Conservation (phyloP, 2,329 filamentous ascomycete genomes). For the Phialemoniopsis sp. region DNA sequence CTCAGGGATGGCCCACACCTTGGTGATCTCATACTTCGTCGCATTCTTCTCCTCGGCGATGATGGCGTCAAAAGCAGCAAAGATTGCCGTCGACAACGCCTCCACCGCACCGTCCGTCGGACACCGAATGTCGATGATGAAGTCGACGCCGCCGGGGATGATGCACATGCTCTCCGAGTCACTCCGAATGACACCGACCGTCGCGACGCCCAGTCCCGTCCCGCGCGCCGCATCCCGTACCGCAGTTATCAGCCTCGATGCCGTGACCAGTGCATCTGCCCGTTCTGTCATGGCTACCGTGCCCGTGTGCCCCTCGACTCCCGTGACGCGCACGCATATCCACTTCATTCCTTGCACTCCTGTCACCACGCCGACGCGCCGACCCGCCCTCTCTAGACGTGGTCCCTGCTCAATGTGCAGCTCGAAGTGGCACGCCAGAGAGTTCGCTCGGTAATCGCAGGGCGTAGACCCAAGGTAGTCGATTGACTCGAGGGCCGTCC, state of each 20-base stretch:
- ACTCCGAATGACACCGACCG: constrained; percentile 18
- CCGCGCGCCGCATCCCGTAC: constrained; percentile 17
- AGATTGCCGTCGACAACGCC: constrained; percentile 5
- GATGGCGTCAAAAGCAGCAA: constrained; percentile 50
- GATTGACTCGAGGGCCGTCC: constrained; percentile 65
- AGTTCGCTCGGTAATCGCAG: constrained; percentile 53
- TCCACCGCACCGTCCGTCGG: constrained; percentile 49
- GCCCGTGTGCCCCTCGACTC: constrained; percentile 69
- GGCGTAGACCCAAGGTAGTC: constrained; percentile 60
- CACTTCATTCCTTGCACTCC: constrained; percentile 74
- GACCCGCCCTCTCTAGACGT: constrained; percentile 59
- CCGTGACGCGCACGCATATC: constrained; percentile 63
- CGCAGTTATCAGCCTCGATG: constrained; percentile 25
- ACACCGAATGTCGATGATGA: constrained; percentile 65
- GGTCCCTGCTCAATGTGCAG: constrained; percentile 84
- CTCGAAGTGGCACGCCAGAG: constrained; percentile 76
- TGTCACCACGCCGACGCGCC: constrained; percentile 65
- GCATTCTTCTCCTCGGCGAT: constrained; percentile 56
- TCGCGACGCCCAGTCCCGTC: constrained; percentile 16
- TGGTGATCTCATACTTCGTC: no score
- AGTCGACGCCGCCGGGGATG: constrained; percentile 62
- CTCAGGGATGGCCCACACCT: no score
- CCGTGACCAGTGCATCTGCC: constrained; percentile 21
- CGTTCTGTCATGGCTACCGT: constrained; percentile 52
- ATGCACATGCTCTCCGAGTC: constrained; percentile 63